Percentiles rank a stretch among this genome's conserved stretches.
phyloP scores from a whole-genome alignment of 306 rosid species.

The Lupinus albus region DNA sequence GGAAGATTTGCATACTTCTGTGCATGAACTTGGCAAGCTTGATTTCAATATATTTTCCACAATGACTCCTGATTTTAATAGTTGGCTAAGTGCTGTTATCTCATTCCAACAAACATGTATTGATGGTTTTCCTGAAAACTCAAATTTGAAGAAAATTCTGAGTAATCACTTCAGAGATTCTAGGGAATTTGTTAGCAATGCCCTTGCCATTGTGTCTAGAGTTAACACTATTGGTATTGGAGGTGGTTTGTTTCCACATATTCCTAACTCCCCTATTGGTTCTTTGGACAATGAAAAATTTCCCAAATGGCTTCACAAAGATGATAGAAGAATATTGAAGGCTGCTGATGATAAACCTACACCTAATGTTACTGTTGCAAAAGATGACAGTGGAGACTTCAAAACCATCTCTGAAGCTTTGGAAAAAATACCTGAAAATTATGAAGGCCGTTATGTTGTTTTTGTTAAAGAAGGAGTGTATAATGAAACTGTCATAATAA shows the following conservation, averaged over 20 bases:
- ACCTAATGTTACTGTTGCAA: slow-evolving; percentile 76
- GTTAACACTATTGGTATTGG: slow-evolving; percentile 30
- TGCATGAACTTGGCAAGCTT: neutral
- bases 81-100: slow-evolving; percentile 86
- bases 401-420: slow-evolving; percentile 69
- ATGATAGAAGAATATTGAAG: slow-evolving; percentile 67
- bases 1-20: slow-evolving; percentile 53
- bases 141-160: slow-evolving; percentile 50
- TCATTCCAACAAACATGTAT: slow-evolving; percentile 71
- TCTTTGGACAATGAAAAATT: slow-evolving; percentile 45
- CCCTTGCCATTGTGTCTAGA: slow-evolving; percentile 66
- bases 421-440: slow-evolving; percentile 55
- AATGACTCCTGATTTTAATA: slow-evolving; percentile 53
- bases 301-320: slow-evolving; percentile 64
- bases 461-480: slow-evolving; percentile 77
- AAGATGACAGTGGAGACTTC: slow-evolving; percentile 74
- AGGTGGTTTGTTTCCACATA: slow-evolving; percentile 42
- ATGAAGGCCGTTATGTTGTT: slow-evolving; percentile 74
- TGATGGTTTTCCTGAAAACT: slow-evolving; percentile 73
- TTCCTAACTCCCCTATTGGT: neutral
- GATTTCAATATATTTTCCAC: slow-evolving; percentile 32
- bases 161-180: slow-evolving; percentile 39
- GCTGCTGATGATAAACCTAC: slow-evolving; percentile 52
- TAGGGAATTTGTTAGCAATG: slow-evolving; percentile 68
- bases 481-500: slow-evolving; percentile 60